Percentiles rank a stretch among this genome's conserved stretches.
Evolutionary conservation across 768 basidiomycete species (phyloP).

Genomic region (Neoboletus subvelutipes): DNA sequence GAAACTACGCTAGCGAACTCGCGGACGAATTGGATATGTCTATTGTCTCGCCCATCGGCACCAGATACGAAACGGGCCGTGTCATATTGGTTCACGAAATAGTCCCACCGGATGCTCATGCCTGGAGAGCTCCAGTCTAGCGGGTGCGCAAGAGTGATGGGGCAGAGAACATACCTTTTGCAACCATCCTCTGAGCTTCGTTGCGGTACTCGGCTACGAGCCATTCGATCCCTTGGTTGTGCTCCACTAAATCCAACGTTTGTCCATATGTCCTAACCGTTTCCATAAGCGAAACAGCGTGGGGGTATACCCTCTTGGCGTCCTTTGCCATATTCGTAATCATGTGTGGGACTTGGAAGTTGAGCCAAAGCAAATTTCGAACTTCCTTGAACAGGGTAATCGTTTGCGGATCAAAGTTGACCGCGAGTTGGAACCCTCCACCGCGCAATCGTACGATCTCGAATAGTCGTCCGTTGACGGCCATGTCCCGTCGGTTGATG

Average conservation of each 20-base stretch:
- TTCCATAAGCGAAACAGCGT: conserved; percentile 98
- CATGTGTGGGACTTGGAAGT: conserved; percentile 92
- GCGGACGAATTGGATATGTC: conserved; percentile 91
- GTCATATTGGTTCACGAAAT: conserved; percentile 94
- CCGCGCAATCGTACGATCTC: conserved; percentile 80
- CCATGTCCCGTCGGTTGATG: conserved; percentile 90
- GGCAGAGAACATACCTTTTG: conserved; percentile 58
- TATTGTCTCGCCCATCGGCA: conserved; percentile 77
- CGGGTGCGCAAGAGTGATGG: background rate
- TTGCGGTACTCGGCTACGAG: conserved; percentile 93
- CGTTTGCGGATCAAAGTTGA: conserved; percentile 98
- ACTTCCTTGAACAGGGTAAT: conserved; percentile 99
- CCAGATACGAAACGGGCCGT: conserved; percentile 69
- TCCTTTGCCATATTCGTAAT: conserved; percentile 98
- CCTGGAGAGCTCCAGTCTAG: conserved; percentile 45
- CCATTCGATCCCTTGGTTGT: conserved; percentile 89
- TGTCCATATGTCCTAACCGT: conserved; percentile 98
- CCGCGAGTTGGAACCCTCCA: conserved; percentile 81
- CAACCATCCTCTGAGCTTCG: conserved; percentile 91
- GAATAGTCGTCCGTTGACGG: conserved; percentile 87
- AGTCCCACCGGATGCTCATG: conserved; percentile 95
- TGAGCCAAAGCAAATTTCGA: conserved; percentile 91
- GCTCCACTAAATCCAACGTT: conserved; percentile 87
- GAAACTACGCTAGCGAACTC: conserved; percentile 95
- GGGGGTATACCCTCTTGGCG: conserved; percentile 96